phyloP scores from a whole-genome alignment of 2,329 filamentous ascomycete genomes.

The Xylaria sp. region DNA sequence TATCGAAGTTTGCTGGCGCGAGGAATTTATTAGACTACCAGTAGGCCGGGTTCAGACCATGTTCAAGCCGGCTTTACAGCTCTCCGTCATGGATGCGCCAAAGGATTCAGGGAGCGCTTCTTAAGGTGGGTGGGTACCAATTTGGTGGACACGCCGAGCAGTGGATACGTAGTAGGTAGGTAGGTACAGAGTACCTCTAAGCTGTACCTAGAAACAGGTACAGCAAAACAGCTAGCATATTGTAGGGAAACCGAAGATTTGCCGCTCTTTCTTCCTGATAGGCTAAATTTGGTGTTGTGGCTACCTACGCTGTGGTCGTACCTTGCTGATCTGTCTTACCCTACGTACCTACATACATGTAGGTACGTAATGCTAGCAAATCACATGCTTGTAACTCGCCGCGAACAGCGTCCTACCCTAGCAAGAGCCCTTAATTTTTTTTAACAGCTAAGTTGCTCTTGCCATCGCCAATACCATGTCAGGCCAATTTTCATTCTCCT shows the following conservation, averaged over 20 bases:
- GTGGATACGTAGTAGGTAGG: no score
- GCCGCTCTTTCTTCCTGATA: not conserved
- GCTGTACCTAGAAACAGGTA: no score
- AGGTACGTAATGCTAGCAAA: not conserved
- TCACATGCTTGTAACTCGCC: not conserved
- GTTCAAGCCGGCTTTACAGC: not conserved
- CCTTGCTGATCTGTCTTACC: not conserved
- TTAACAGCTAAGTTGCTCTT: not conserved
- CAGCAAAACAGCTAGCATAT: no score
- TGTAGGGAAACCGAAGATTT: slow-evolving; percentile 1
- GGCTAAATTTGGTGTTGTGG: not conserved
- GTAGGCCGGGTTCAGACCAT: slow-evolving; percentile 3
- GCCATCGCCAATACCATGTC: slow-evolving; percentile 50
- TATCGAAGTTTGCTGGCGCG: not conserved
- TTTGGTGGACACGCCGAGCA: not conserved
- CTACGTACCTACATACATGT: no score
- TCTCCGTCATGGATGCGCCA: not conserved
- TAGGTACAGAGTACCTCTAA: no score
- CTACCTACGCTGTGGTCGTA: no score
- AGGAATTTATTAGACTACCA: not conserved
- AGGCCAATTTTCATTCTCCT: slow-evolving; percentile 66
- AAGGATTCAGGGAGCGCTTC: not conserved
- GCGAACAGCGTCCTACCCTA: not conserved
- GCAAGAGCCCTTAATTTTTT: not conserved
- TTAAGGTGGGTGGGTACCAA: not conserved